phyloP scores from a whole-genome alignment of 2,329 filamentous ascomycete genomes.

The Plenodomus tracheiphilus region DNA sequence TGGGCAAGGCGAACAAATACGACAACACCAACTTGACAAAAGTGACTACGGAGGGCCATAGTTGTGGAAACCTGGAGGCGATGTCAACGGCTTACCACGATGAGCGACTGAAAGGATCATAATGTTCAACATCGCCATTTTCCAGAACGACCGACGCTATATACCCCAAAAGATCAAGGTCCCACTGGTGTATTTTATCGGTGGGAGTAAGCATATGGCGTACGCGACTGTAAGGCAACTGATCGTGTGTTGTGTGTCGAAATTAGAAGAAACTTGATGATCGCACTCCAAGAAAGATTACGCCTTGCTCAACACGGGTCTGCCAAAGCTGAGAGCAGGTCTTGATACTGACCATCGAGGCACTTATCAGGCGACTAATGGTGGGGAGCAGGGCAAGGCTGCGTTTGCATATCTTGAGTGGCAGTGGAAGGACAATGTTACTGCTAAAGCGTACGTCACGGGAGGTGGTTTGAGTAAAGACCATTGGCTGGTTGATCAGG shows the following conservation, averaged over 20 bases:
- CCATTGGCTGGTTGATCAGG: no score
- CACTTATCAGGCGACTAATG: slow-evolving; percentile 22
- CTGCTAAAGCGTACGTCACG: slow-evolving; percentile 18
- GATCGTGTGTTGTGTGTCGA: no score
- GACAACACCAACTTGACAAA: no score
- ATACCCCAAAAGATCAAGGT: slow-evolving; percentile 24
- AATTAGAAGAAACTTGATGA: no score
- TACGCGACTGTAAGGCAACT: no score
- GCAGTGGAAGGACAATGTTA: slow-evolving; percentile 20
- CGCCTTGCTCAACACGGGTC: slow-evolving; percentile 13
- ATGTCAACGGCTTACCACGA: slow-evolving; percentile 24
- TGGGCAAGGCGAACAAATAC: no score
- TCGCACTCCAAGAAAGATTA: slow-evolving; percentile 22
- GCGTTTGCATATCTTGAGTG: slow-evolving; percentile 24
- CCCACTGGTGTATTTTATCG: no score
- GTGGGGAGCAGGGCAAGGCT: slow-evolving; percentile 26
- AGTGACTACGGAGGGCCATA: slow-evolving; percentile 23
- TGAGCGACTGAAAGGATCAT: slow-evolving; percentile 20
- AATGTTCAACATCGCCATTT: slow-evolving; percentile 25
- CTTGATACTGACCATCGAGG: slow-evolving; percentile 26
- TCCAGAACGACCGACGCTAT: slow-evolving; percentile 23
- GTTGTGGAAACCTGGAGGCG: slow-evolving; percentile 21
- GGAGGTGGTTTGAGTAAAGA: slow-evolving; percentile 20
- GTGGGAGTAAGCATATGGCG: no score
- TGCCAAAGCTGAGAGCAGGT: slow-evolving; percentile 19